phyloP scores from a whole-genome alignment of 352 stramenopile species.

The Pelagophyceae sp. region DNA sequence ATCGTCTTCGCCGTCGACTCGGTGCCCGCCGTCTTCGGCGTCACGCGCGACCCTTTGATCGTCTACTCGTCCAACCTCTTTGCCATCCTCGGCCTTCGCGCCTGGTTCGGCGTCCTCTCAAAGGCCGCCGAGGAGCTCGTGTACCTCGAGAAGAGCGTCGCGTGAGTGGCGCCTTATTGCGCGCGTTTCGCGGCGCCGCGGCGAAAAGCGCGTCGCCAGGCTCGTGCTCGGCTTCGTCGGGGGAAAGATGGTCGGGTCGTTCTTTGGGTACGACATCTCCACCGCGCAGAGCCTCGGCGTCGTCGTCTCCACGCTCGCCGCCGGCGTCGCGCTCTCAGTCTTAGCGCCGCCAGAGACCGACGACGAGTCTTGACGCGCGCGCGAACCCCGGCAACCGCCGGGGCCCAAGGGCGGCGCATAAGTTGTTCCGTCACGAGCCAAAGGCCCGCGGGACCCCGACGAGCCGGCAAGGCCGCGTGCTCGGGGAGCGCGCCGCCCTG shows the following conservation, averaged over 20 bases:
- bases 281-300: slow-evolving; percentile 47
- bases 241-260: slow-evolving; percentile 53
- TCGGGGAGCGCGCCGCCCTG: too few relatives aligned
- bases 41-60: slow-evolving; percentile 67
- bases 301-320: slow-evolving; percentile 45
- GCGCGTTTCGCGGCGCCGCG: slow-evolving; percentile 17
- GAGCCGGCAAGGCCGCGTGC: too few relatives aligned
- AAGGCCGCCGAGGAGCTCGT: slow-evolving; percentile 46
- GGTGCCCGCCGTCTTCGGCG: slow-evolving; percentile 64
- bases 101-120: slow-evolving; percentile 62
- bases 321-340: slow-evolving; percentile 43
- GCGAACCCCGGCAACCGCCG: too few relatives aligned
- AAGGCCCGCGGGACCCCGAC: too few relatives aligned
- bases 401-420: too few relatives aligned
- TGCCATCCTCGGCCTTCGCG: slow-evolving; percentile 55
- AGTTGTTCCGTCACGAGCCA: too few relatives aligned
- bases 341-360: slow-evolving; percentile 34
- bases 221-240: slow-evolving; percentile 59
- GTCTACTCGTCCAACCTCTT: slow-evolving; percentile 70
- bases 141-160: slow-evolving; percentile 21
- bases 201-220: slow-evolving; percentile 52
- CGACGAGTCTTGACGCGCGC: too few relatives aligned
- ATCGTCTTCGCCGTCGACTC: slow-evolving; percentile 69
- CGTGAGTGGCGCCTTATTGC: neutral
- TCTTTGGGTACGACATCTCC: slow-evolving; percentile 45